phyloP scores from a whole-genome alignment of 2,329 filamentous ascomycete genomes.

The Ophiostoma australiae region DNA sequence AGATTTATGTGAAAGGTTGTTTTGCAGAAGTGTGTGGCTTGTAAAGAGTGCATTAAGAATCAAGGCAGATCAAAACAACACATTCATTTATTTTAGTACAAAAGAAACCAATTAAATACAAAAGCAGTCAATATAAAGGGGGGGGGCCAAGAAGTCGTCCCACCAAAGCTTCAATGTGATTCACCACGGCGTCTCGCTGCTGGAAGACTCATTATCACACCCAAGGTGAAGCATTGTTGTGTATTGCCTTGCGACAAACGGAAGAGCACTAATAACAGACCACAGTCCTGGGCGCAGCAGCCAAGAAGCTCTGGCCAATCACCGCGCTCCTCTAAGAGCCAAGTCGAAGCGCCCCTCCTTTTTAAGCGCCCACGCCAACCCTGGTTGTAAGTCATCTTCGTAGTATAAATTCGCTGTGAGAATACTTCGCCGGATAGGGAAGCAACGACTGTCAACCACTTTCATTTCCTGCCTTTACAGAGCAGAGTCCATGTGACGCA shows the following conservation, averaged over 20 bases:
- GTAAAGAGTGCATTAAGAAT: too few relatives aligned
- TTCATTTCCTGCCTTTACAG: not conserved
- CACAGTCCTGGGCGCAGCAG: not conserved
- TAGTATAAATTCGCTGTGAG: not conserved
- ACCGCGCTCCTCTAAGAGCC: constrained; percentile 8
- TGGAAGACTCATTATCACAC: not conserved
- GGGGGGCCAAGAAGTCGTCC: not conserved
- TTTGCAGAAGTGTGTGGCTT: too few relatives aligned
- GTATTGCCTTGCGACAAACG: not conserved
- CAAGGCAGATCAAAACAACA: too few relatives aligned
- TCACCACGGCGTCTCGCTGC: constrained; percentile 2
- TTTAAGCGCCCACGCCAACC: constrained; percentile 24
- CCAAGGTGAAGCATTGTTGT: not conserved
- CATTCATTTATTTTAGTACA: too few relatives aligned
- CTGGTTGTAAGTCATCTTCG: constrained; percentile 22
- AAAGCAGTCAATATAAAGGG: not conserved
- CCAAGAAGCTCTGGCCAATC: constrained; percentile 21
- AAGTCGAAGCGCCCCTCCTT: constrained; percentile 20
- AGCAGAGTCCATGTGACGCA: not conserved
- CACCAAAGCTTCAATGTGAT: not conserved
- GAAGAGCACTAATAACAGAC: constrained; percentile 2
- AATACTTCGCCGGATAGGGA: not conserved
- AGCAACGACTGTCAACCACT: not conserved
- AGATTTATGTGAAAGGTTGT: not conserved
- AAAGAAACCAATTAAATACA: not conserved